Base-by-base conservation (phyloP, 768 basidiomycete species). In the Auricularia sp. region DNA sequence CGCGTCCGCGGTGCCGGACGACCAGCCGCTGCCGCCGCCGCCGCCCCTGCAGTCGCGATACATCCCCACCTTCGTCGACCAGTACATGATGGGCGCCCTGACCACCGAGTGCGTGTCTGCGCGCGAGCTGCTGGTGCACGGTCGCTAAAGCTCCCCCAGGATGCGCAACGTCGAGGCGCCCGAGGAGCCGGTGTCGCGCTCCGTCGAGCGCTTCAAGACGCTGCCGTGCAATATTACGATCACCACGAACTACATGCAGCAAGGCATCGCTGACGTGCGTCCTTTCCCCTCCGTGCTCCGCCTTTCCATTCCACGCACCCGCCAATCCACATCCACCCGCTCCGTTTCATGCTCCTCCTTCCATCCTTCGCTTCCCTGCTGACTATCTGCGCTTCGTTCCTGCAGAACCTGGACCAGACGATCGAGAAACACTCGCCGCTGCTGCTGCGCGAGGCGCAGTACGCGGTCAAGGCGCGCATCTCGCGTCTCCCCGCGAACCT, bases 141-240 rank as follows among this genome's bases (percentile, higher is more conserved):
- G 11, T 62, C 61, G 65, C 60, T 64, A 44, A 16, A 16, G 36
- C n/a, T 36, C 59, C 56, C 18, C 6, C 66, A 97, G 93, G 68
- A 72, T 94, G 64, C 87, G 81, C 66, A 92, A 89, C 67, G 85
- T 87, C 51, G 96, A 98, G 72, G 84, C 89, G 1, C 80, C 88
- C 0, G 88, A 92, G 8, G 97, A 99, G 71, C 77, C 84, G 0
- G 70, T 86, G 4, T 83, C 87, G 7, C 73, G 85, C 2, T 75
- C 81, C 0, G 78, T 72, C 6, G 95, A 98, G 70, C 83, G 81
- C 34, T 86, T 94, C 14, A 81, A 93, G 61, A 96, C 98, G 74
- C 77, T 98, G 33, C 90, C 92, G 68, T 98, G 96, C 72, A 96
- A 96, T 73, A 99, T 99, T 71, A 82, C 81, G n/a, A 77, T 78